Evolutionary conservation across 305 asterid species (phyloP).

Genomic region (Euphrasia arctica): DNA sequence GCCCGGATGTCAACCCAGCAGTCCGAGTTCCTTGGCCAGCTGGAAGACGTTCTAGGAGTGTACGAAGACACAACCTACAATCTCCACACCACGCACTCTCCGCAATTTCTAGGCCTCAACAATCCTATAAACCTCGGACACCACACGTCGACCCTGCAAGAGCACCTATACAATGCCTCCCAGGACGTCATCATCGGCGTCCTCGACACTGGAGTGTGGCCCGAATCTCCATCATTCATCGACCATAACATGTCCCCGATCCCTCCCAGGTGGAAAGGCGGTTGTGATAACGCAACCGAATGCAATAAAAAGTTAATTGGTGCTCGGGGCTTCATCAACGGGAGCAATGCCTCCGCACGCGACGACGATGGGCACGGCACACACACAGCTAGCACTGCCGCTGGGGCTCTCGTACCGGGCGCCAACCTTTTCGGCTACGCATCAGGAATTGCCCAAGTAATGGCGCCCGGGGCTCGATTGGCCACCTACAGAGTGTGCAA

Average conservation of each 20-base stretch:
- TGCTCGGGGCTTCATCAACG: constrained; percentile 41
- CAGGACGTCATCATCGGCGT: constrained; percentile 59
- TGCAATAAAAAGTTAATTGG: constrained; percentile 68
- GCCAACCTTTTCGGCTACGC: constrained; percentile 50
- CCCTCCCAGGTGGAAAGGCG: constrained; percentile 57
- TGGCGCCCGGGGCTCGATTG: constrained; percentile 76
- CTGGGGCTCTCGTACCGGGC: constrained; percentile 50
- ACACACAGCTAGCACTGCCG: constrained; percentile 88
- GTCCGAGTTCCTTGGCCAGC: no score
- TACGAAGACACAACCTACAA: no score
- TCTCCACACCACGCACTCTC: no score
- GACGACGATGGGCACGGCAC: constrained; percentile 65
- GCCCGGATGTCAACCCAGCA: no score
- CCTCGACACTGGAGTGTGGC: constrained; percentile 72
- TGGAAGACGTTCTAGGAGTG: no score
- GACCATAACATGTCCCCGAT: constrained; percentile 19
- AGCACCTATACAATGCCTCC: constrained; percentile 18
- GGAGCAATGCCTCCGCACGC: no score
- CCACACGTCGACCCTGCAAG: no score
- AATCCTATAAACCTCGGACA: no score
- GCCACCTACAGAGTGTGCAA: constrained; percentile 80
- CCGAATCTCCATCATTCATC: constrained; percentile 47
- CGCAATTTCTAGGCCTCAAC: no score
- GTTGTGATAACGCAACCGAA: constrained; percentile 34
- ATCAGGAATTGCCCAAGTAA: constrained; percentile 50